phyloP scores from a whole-genome alignment of 2,329 filamentous ascomycete species.

The Cladosporium sp. region DNA sequence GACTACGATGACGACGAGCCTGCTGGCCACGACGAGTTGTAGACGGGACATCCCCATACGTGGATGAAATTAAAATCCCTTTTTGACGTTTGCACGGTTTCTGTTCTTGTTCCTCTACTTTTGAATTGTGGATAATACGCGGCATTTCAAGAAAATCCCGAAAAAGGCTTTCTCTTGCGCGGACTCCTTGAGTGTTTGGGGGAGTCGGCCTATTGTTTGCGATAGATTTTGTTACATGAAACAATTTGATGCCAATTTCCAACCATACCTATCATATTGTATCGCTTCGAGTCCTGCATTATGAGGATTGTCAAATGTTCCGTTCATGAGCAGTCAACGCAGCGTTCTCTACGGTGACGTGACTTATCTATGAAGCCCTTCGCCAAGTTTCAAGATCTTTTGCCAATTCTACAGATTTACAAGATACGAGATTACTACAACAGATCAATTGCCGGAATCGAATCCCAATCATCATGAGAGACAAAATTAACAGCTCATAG shows the following conservation, averaged over 20 bases:
- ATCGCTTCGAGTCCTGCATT: background rate
- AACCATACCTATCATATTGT: background rate
- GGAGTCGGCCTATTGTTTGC: constrained; percentile 1
- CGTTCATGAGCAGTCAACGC: too few species aligned
- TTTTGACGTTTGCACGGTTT: background rate
- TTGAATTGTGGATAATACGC: constrained; percentile 6
- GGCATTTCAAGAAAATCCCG: background rate
- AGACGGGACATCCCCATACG: constrained; percentile 15
- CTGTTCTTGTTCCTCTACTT: background rate
- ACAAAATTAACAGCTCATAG: too few species aligned
- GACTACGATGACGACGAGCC: constrained; percentile 65
- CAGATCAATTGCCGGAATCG: too few species aligned
- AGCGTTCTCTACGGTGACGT: too few species aligned
- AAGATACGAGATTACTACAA: too few species aligned
- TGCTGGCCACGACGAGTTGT: constrained; percentile 49
- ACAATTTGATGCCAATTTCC: background rate
- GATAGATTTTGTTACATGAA: constrained; percentile 6
- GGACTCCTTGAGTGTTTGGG: background rate
- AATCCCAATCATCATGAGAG: background rate
- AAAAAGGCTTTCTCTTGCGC: background rate
- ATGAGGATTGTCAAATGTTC: too few species aligned
- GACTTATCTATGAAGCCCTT: background rate
- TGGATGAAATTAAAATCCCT: background rate
- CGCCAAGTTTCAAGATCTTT: background rate
- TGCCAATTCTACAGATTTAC: background rate